Base-by-base conservation (phyloP, 2,329 filamentous ascomycete species). In the Berkeleyomyces basicola region DNA sequence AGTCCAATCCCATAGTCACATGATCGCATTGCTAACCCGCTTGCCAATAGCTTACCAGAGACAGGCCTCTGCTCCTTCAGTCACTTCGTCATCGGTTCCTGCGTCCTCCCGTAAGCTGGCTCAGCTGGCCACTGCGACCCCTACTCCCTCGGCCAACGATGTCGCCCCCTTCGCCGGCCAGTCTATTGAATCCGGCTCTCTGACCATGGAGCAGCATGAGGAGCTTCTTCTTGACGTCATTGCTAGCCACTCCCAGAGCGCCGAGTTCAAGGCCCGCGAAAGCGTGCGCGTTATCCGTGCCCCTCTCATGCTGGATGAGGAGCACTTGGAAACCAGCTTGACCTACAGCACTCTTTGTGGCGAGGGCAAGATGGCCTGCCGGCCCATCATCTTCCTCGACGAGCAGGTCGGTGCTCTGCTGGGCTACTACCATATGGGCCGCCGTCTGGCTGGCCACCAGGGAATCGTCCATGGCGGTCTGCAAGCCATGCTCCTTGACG, bases 401-500 rank as follows among this genome's bases (percentile, higher is more conserved):
- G 59, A 64, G 11, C 43, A 53, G n/a, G 59, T 44, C n/a, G 63
- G 63, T 53, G 63, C 63, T 23, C 63, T 64, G 42, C 59, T 64
- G 9, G 63, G 63, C 47, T 64, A 62, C 59, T 64, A 64, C 59
- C 63, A 65, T 47, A 57, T 96, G 0, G 92, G 92, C 1, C 74
- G 79, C 2, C 84, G 88, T 68, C 76, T 97, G 47, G 96, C 90
- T 71, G 92, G 92, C 1, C 91, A 97, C 72, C 88, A 89, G 4
- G 90, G 88, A 2, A 89, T 97, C 66, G 82, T 96, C 5, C 93
- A 97, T 72, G 92, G 92, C 59, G 92, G 92, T 0, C 76, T 96
- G 67, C 77, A 97, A 63, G 92, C 92, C n/a, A 96, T 92, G 10
- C 80, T 97, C 71, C 77, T 97, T 61, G 92, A 97, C 70, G 92